These are phyloP conservation scores for Tricholoma sp. DNA, from an alignment of 768 basidiomycete genomes.

Conservation along the genomic window DNA sequence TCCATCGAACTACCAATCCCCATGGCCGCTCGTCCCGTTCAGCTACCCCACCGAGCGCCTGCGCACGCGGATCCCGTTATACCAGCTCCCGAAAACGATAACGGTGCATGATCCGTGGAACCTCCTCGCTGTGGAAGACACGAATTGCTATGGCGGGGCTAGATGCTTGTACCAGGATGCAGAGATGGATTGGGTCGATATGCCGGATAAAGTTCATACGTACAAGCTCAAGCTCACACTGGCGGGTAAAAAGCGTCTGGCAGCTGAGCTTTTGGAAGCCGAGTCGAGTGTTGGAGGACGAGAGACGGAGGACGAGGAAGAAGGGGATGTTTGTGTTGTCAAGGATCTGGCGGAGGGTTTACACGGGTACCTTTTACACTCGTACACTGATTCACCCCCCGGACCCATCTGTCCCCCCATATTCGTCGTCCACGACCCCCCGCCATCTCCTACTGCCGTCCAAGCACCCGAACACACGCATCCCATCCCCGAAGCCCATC, in stretches of 20 bases:
- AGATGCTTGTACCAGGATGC: background rate
- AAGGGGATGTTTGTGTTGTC: too few species aligned
- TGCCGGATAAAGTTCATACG: slow-evolving; percentile 22
- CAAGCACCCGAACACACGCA: background rate
- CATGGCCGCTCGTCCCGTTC: background rate
- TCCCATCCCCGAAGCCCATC: slow-evolving; percentile 19
- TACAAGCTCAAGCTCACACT: slow-evolving; percentile 23
- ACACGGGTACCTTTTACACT: slow-evolving; percentile 9
- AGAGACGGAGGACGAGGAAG: background rate
- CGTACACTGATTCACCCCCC: background rate
- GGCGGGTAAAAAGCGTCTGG: slow-evolving; percentile 4
- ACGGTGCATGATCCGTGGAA: slow-evolving; percentile 41
- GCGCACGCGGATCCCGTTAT: slow-evolving; percentile 20
- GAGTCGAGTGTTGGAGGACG: background rate
- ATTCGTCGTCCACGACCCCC: slow-evolving; percentile 24
- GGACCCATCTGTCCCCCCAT: slow-evolving; percentile 20
- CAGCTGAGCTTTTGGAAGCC: slow-evolving; percentile 1
- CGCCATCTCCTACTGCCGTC: slow-evolving; percentile 5
- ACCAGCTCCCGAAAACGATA: slow-evolving; percentile 31
- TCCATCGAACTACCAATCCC: background rate
- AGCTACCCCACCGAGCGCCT: slow-evolving; percentile 6
- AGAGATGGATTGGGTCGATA: slow-evolving; percentile 20
- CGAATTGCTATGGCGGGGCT: background rate
- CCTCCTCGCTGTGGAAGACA: slow-evolving; percentile 16
- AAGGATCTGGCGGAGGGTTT: background rate